phyloP scores from a whole-genome alignment of 768 basidiomycete species.

The Boletus huronensis region DNA sequence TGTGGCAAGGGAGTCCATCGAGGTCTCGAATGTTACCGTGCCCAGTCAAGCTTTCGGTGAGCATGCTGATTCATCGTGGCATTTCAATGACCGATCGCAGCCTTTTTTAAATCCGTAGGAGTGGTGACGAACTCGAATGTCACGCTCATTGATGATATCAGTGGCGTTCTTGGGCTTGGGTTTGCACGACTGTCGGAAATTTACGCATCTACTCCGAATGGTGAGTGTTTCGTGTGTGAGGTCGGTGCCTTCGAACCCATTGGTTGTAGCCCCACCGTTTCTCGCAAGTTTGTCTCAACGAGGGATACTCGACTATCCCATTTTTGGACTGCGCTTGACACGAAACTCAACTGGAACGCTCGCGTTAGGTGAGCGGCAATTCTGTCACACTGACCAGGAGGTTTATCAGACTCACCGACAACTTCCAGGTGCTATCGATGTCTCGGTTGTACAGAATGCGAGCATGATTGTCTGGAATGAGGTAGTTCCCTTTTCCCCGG shows the following conservation, averaged over 20 bases:
- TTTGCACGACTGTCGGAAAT: conserved; percentile 73
- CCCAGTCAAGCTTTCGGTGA: conserved; percentile 66
- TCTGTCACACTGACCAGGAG: background rate
- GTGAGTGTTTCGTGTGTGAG: conserved; percentile 35
- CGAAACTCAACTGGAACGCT: conserved; percentile 59
- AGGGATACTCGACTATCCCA: conserved; percentile 66
- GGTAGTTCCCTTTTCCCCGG: conserved; percentile 70
- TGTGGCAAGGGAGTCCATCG: conserved; percentile 62
- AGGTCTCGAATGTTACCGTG: conserved; percentile 57
- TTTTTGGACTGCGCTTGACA: conserved; percentile 70
- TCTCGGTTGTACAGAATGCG: conserved; percentile 57
- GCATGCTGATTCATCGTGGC: conserved; percentile 18
- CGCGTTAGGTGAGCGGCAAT: conserved; percentile 47
- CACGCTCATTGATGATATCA: conserved; percentile 57
- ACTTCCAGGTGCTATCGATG: conserved; percentile 71
- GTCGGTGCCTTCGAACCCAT: background rate
- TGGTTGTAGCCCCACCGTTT: conserved; percentile 58
- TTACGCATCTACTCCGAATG: conserved; percentile 40
- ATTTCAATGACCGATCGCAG: background rate
- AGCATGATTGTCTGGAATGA: conserved; percentile 68
- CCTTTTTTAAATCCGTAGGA: conserved; percentile 36
- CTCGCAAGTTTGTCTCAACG: conserved; percentile 57
- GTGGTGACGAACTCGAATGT: conserved; percentile 62
- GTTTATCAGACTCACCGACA: background rate
- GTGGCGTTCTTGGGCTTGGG: conserved; percentile 72